Evolutionary conservation across 116 monocot species (phyloP), one percentile per base, ranked within the genome.

Genomic region (Cymodocea nodosa): DNA sequence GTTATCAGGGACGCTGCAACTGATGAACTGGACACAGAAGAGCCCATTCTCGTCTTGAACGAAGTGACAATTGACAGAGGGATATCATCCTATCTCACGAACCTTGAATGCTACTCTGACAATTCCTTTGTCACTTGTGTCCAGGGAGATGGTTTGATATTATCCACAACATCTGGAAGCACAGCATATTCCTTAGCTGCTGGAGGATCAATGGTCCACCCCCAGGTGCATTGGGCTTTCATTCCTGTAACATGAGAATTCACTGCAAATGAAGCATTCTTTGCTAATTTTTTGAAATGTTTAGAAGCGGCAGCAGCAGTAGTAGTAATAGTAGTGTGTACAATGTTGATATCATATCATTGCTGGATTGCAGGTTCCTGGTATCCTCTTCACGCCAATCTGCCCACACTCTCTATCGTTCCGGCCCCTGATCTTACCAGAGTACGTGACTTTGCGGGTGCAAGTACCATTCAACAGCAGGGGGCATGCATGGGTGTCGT

Each of bases 201-300:
- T 64, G 97, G 97, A 71, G 97, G 97, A 76, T 97, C 97, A 40
- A 97, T 97, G 97, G 91, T 97, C 64, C 97, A 97, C 80, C 97
- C 97, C 53, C 97, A 97, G 97, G 95, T 75, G 6, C 34, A 13
- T 63, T 20, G 54, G n/a, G 6, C 18, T 17, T n/a, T n/a, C 54
- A 17, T 20, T n/a, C 17, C n/a, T 54, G 17, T 54, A 6, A 6
- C 12, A 30, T 30, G 30, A 30, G 30, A 30, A 30, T 30, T 30
- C 30, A 30, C 8, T 44, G 12, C 44, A 44, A 12, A 1, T 10
- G 44, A 44, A 44, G 44, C 44, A 44, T 8, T 44, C 12, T 12
- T 44, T 30, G 30, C 4, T 44, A 8, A 44, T 9, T 44, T 44
- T 44, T 1, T 10, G 44, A 44, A 12, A 44, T 44, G 44, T 44